Conservation (phyloP, 169 alveolate species). For the Amoebophrya sp. region DNA sequence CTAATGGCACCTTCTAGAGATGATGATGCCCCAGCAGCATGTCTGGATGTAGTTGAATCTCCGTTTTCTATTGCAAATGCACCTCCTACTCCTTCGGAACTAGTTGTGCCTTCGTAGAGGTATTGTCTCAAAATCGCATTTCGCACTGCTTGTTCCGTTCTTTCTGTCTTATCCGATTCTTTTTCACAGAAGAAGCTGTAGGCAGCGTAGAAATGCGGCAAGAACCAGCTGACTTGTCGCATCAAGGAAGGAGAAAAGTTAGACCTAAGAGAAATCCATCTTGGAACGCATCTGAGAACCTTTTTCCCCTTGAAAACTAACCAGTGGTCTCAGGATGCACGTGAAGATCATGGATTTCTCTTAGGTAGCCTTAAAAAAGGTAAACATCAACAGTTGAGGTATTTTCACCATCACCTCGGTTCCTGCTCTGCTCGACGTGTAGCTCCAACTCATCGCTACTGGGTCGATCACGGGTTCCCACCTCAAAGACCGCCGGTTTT, state of each 20-base stretch:
- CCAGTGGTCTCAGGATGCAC: too few relatives aligned
- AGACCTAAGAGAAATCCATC: too few relatives aligned
- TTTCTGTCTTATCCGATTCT: too few relatives aligned
- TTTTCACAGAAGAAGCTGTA: too few relatives aligned
- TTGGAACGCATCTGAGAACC: too few relatives aligned
- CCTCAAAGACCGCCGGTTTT: neutral
- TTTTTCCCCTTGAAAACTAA: too few relatives aligned
- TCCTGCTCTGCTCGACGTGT: neutral
- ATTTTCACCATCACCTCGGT: neutral
- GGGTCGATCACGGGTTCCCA: neutral
- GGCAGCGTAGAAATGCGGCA: neutral
- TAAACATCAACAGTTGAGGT: neutral
- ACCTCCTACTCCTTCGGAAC: neutral
- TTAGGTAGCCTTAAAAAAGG: too few relatives aligned
- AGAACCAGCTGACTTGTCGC: neutral
- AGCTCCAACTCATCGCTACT: neutral
- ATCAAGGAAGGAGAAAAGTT: neutral
- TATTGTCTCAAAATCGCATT: too few relatives aligned
- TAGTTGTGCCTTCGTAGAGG: neutral
- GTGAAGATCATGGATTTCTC: too few relatives aligned
- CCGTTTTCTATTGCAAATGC: neutral
- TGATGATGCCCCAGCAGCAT: neutral
- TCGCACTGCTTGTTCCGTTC: too few relatives aligned
- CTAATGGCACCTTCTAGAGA: neutral
- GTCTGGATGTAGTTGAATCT: neutral